phyloP scores from a whole-genome alignment of 228 moss, liverwort and hornwort species.

The Sphagnum fallax region DNA sequence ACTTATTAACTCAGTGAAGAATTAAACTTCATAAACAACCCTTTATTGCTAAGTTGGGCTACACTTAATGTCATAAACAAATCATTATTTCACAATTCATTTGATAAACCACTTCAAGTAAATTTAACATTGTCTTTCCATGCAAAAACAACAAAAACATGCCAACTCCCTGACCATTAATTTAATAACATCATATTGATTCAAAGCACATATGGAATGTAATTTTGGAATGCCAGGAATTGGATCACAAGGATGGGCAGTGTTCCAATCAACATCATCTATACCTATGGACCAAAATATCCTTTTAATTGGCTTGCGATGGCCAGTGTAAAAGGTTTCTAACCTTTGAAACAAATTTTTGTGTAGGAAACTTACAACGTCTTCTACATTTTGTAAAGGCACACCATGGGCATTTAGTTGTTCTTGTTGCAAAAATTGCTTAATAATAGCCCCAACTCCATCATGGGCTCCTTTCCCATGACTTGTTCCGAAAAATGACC shows the following conservation, averaged over 20 bases:
- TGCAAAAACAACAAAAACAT: not conserved
- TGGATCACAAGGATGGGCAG: not conserved
- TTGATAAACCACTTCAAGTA: too few species aligned
- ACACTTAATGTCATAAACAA: too few species aligned
- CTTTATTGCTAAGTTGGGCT: too few species aligned
- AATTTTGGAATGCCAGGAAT: not conserved
- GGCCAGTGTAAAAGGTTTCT: not conserved
- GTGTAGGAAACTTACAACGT: not conserved
- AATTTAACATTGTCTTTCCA: not conserved
- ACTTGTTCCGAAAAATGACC: slow-evolving; percentile 6
- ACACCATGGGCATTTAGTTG: slow-evolving; percentile 6
- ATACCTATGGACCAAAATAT: not conserved
- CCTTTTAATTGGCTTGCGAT: not conserved
- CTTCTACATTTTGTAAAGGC: not conserved
- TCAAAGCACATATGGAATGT: not conserved
- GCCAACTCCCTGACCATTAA: not conserved
- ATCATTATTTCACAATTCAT: too few species aligned
- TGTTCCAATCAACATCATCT: not conserved
- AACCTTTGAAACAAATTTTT: not conserved
- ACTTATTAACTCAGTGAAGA: too few species aligned
- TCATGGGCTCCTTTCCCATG: slow-evolving; percentile 7
- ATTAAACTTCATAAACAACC: too few species aligned
- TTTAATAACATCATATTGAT: not conserved
- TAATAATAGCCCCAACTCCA: slow-evolving; percentile 2
- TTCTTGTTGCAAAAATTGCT: not conserved